These are phyloP conservation scores for Fusarium phyllophilum DNA, from an alignment of 2,329 filamentous ascomycete genomes.

Conservation along the genomic window DNA sequence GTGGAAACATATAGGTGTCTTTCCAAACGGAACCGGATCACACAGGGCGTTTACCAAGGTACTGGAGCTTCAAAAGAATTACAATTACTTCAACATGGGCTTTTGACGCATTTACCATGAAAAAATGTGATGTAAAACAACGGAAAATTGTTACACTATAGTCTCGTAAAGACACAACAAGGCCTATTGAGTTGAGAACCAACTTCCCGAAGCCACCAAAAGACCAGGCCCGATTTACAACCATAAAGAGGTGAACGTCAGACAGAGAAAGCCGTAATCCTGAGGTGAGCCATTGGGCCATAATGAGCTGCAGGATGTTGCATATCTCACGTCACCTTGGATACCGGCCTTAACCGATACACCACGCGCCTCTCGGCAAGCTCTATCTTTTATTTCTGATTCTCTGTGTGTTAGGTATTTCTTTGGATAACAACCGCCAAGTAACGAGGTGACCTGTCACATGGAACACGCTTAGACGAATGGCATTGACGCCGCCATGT, in stretches of 20 bases:
- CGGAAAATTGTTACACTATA: neutral
- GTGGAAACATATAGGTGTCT: slow-evolving; percentile 38
- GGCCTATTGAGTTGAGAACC: neutral
- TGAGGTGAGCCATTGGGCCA: neutral
- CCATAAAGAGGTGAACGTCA: neutral
- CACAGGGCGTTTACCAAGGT: slow-evolving; percentile 37
- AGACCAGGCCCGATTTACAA: neutral
- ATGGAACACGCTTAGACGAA: neutral
- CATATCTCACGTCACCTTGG: neutral
- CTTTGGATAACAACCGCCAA: slow-evolving; percentile 3
- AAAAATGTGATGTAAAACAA: neutral
- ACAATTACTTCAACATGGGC: neutral
- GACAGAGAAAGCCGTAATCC: neutral
- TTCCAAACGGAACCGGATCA: slow-evolving; percentile 35
- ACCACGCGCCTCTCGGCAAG: slow-evolving; percentile 15
- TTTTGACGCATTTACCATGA: neutral
- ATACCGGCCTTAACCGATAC: slow-evolving; percentile 1
- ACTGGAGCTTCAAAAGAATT: slow-evolving; percentile 29
- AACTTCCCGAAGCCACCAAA: neutral
- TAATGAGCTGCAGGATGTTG: neutral
- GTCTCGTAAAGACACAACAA: neutral
- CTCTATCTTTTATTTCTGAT: neutral
- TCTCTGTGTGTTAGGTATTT: neutral
- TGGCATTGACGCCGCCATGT: neutral
- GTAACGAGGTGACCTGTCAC: slow-evolving; percentile 30